Evolutionary conservation across 108 stramenopile species (phyloP).

Genomic region (Cyclotella baltica): DNA sequence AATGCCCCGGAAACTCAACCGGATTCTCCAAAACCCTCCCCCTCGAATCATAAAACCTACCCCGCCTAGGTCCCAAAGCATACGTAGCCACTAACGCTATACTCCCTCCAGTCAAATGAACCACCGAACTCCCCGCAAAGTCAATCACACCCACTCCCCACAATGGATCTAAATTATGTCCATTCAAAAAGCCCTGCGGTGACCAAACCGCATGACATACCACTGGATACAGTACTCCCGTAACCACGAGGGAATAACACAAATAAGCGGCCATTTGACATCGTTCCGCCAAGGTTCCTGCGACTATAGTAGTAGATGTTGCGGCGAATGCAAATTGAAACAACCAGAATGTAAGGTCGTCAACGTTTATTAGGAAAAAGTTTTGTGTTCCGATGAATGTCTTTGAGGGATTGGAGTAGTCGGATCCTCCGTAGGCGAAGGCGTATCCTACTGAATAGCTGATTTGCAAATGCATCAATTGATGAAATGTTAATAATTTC

Average conservation of each 20-base stretch:
- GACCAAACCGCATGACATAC: slow-evolving; percentile 67
- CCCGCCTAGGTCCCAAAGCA: slow-evolving; percentile 86
- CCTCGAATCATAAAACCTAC: slow-evolving; percentile 83
- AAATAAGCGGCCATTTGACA: slow-evolving; percentile 82
- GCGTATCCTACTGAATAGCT: slow-evolving; percentile 81
- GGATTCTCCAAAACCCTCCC: slow-evolving; percentile 78
- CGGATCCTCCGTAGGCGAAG: slow-evolving; percentile 79
- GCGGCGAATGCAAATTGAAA: slow-evolving; percentile 91
- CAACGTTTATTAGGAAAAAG: slow-evolving; percentile 58
- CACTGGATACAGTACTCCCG: slow-evolving; percentile 71
- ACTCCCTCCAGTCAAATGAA: slow-evolving; percentile 93
- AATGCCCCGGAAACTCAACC: slow-evolving; percentile 72
- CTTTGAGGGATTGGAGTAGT: slow-evolving; percentile 35
- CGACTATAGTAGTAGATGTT: slow-evolving; percentile 90
- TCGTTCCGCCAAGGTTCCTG: slow-evolving; percentile 92
- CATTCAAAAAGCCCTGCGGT: slow-evolving; percentile 55
- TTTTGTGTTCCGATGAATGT: slow-evolving; percentile 72
- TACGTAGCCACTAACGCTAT: slow-evolving; percentile 86
- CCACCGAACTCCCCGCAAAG: slow-evolving; percentile 94
- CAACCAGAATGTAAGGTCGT: slow-evolving; percentile 67
- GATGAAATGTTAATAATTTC: slow-evolving; percentile 67
- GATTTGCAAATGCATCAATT: slow-evolving; percentile 50
- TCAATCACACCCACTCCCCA: slow-evolving; percentile 86
- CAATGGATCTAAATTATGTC: slow-evolving; percentile 59
- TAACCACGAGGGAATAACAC: slow-evolving; percentile 56